phyloP scores from a whole-genome alignment of 192 early-diverging fungal species.

The Coemansia sp. region DNA sequence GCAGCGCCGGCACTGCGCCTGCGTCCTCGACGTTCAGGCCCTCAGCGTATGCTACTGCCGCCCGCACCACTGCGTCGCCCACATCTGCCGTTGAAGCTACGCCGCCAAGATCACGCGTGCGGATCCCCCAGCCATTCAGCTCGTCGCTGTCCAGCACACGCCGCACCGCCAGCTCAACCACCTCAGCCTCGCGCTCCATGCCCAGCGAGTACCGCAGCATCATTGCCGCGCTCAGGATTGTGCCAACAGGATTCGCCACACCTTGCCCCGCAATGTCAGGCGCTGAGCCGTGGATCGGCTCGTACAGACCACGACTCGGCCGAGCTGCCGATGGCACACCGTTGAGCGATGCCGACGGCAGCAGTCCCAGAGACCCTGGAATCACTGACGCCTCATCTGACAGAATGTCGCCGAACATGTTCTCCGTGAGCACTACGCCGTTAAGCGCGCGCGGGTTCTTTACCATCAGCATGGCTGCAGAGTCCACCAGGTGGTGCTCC shows the following conservation, averaged over 20 bases:
- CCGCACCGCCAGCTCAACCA: slow-evolving; percentile 88
- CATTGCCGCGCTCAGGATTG: slow-evolving; percentile 93
- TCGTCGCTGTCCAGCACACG: slow-evolving; percentile 83
- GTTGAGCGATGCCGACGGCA: slow-evolving; percentile 88
- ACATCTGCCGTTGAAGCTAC: slow-evolving; percentile 79
- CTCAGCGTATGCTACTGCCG: slow-evolving; percentile 61
- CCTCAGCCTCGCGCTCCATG: slow-evolving; percentile 84
- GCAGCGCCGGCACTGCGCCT: slow-evolving; percentile 44
- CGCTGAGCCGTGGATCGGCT: slow-evolving; percentile 99
- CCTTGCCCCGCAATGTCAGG: slow-evolving; percentile 98
- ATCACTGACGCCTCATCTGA: slow-evolving; percentile 95
- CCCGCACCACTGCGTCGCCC: slow-evolving; percentile 86
- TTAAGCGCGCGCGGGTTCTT: slow-evolving; percentile 86
- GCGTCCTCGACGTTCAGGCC: slow-evolving; percentile 56
- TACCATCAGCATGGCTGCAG: slow-evolving; percentile 95
- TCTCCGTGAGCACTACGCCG: slow-evolving; percentile 95
- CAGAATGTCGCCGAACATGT: slow-evolving; percentile 99
- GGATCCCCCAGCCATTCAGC: slow-evolving; percentile 65
- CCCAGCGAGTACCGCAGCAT: slow-evolving; percentile 93
- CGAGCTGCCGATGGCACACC: slow-evolving; percentile 74
- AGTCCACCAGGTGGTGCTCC: slow-evolving; percentile 93
- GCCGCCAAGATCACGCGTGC: slow-evolving; percentile 91
- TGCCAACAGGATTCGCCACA: slow-evolving; percentile 96
- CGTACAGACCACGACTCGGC: slow-evolving; percentile 84
- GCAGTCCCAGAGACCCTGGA: slow-evolving; percentile 86